Conservation (phyloP, 192 early-diverging fungal species). For the Linnemannia zychae region DNA sequence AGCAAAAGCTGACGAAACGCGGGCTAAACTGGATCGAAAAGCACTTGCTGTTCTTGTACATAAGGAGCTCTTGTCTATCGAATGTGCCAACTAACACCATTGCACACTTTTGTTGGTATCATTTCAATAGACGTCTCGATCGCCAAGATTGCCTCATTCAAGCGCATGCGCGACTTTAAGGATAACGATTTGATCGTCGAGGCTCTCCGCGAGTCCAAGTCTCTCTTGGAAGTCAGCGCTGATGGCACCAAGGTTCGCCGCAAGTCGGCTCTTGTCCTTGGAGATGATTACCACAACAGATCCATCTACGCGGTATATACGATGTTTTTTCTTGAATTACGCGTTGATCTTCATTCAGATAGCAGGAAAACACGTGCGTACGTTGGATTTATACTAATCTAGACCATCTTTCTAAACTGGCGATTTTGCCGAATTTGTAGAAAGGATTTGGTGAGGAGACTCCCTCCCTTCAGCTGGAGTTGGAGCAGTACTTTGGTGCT, state of each 20-base stretch:
- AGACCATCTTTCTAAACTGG: conserved; percentile 9
- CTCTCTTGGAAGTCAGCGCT: conserved; percentile 68
- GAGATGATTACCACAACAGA: conserved; percentile 55
- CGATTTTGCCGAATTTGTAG: conserved; percentile 7
- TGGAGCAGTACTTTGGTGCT: conserved; percentile 56
- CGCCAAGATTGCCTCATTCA: conserved; percentile 64
- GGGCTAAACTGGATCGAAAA: too few species aligned
- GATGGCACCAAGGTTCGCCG: conserved; percentile 63
- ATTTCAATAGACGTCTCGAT: conserved; percentile 62
- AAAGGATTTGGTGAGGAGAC: conserved; percentile 59
- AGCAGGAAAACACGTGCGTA: not conserved
- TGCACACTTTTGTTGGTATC: not conserved
- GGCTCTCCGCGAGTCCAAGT: conserved; percentile 65
- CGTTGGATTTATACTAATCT: not conserved
- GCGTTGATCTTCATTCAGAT: not conserved
- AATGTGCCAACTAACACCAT: too few species aligned
- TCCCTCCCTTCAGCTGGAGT: conserved; percentile 55
- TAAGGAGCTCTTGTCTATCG: too few species aligned
- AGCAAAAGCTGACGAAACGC: too few species aligned
- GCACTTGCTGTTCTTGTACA: too few species aligned
- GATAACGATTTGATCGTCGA: conserved; percentile 61
- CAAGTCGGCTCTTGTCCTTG: conserved; percentile 48
- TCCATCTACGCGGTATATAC: conserved; percentile 69
- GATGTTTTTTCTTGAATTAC: not conserved
- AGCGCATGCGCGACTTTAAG: conserved; percentile 67